Percentiles rank a stretch among this genome's conserved stretches.
Evolutionary conservation across 2,329 filamentous ascomycete genomes (phyloP).

Genomic region (Diaporthe humulicola): DNA sequence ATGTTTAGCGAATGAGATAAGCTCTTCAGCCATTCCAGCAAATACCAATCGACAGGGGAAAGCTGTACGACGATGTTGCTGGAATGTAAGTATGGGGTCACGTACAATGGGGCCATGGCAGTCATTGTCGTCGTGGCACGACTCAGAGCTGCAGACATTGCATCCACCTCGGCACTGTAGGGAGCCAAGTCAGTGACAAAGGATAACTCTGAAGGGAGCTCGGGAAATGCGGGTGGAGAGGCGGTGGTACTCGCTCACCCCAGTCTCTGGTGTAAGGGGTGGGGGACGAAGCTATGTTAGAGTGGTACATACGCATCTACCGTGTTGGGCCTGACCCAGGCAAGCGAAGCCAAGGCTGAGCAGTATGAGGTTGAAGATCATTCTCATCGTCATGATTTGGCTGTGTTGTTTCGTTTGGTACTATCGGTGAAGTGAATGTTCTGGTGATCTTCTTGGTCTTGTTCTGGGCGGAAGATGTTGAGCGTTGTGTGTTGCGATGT

Average conservation of each 20-base stretch:
- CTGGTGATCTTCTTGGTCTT: neutral
- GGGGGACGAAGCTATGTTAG: neutral
- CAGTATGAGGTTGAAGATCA: neutral
- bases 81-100: neutral
- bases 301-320: neutral
- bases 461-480: neutral
- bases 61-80: too few species aligned
- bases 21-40: too few species aligned
- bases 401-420: neutral
- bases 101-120: neutral
- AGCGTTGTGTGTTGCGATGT: too few species aligned
- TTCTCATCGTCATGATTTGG: neutral
- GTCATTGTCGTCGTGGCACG: too few species aligned
- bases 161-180: too few species aligned
- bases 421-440: accelerated
- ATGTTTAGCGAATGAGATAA: neutral
- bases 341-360: neutral
- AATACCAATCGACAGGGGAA: neutral
- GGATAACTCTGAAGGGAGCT: too few species aligned
- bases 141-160: too few species aligned
- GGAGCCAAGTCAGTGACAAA: too few species aligned
- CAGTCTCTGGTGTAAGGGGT: neutral
- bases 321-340: neutral
- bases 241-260: too few species aligned
- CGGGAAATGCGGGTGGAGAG: too few species aligned